Base-by-base conservation (phyloP, 495 filamentous ascomycete species). In the Penicillium argentinense region DNA sequence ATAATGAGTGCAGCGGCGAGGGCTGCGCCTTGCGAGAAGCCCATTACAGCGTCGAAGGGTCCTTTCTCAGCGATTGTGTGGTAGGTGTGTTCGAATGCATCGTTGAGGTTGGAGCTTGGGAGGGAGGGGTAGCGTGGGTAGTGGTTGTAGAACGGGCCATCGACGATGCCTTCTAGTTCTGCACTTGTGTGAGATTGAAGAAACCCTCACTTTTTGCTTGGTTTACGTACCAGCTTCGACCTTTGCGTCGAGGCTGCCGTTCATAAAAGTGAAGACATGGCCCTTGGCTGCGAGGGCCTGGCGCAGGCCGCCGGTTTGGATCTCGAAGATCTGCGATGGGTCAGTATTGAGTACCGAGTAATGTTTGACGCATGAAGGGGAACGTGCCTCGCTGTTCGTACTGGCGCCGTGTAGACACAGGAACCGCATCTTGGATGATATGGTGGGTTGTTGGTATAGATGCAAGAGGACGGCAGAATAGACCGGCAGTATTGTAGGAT, bases 11-110 rank as follows among this genome's bases (percentile, higher is more conserved):
- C 54, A 4, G 53, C 61, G 6, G 69, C 69, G 0, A 76, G 59
- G 1, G 64, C 68, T 3, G 60, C 72, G 24, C 73, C 73, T 33
- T 76, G 70, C 6, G 69, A 73, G 53, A 75, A 76, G 6, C 68
- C 72, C 42, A 76, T 66, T 6, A 76, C 63, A 2, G 53, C 73
- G 24, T 76, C 73, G 40, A 75, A 76, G n/a, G 73, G 73, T 5
- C 70, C 70, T 12, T 71, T 47, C 3, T 41, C 49, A 8, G 60
- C 45, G 14, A 75, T 66, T 6, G 62, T 53, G n/a, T 56, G 47
- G 9, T 59, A 18, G 14, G 58, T 56, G 36, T 72, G 58, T 7
- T 66, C 60, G 38, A 71, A 62, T 9, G 70, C 69, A 18, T 53
- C 54, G 26, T 19, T 6, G 5, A 75, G 43, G 32, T 55, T 38